A percentile compares a stretch with the other conserved stretches of the same genome.
Conservation (phyloP, 2,329 filamentous ascomycete genomes). For the Stemphylium lycopersici region DNA sequence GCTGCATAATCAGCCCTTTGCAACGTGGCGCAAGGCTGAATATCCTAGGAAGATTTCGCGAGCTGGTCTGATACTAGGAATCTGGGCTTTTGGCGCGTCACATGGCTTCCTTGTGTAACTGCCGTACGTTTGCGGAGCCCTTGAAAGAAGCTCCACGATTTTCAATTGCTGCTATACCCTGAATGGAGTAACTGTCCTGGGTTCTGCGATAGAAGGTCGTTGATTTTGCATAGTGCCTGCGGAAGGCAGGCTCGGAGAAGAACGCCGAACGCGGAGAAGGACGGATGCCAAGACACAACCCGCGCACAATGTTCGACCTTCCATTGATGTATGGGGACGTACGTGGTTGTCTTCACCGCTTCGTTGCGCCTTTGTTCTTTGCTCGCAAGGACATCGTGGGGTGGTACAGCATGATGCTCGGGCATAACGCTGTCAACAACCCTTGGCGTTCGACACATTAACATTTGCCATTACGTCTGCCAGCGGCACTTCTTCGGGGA, state of each 20-base stretch:
- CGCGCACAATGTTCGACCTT: not conserved
- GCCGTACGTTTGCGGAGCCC: not conserved
- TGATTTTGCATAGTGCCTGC: not conserved
- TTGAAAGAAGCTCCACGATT: not conserved
- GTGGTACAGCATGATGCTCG: not conserved
- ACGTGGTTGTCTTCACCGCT: not conserved
- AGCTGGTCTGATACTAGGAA: not conserved
- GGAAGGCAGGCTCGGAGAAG: not conserved
- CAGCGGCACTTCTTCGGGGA: not conserved
- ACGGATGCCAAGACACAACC: not conserved
- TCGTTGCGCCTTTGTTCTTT: not conserved
- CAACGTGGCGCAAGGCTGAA: not conserved
- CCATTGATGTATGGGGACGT: not conserved
- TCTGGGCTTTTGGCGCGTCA: conserved; percentile 1
- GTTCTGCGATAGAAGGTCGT: not conserved
- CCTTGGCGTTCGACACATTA: not conserved
- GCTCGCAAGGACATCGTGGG: not conserved
- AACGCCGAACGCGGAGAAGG: not conserved
- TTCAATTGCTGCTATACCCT: not conserved
- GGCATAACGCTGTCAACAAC: not conserved
- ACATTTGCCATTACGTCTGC: not conserved
- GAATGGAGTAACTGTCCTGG: not conserved
- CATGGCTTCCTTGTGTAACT: not conserved
- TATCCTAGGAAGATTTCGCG: not conserved
- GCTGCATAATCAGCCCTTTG: not conserved